These are phyloP conservation scores for Vitis hybrid DNA, from an alignment of 177 flowering plant species.

Conservation along the genomic window DNA sequence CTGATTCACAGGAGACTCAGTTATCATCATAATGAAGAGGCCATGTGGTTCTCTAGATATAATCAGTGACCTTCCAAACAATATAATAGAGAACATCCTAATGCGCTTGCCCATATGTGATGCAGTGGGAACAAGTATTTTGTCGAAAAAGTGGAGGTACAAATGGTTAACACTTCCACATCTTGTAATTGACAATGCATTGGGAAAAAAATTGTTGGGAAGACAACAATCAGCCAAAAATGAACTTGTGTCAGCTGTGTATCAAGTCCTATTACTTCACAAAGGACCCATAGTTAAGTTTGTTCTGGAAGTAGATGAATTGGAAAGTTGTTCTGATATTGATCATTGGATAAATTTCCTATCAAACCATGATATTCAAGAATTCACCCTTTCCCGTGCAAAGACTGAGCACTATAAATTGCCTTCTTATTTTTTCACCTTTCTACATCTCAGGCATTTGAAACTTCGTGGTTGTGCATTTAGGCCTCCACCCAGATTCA, in stretches of 20 bases:
- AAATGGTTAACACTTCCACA: slow-evolving; percentile 9
- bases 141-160: slow-evolving; percentile 20
- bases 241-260: background rate
- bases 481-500: slow-evolving; percentile 11
- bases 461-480: slow-evolving; percentile 4
- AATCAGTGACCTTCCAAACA: slow-evolving; percentile 11
- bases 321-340: slow-evolving; percentile 12
- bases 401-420: background rate
- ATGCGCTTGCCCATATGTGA: slow-evolving; percentile 11
- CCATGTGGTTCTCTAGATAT: no score
- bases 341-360: slow-evolving; percentile 13
- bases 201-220: no score
- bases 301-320: slow-evolving; percentile 4
- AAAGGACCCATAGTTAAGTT: slow-evolving; percentile 20
- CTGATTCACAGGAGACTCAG: no score
- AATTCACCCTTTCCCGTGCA: slow-evolving; percentile 7
- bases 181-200: slow-evolving; percentile 2
- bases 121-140: slow-evolving; percentile 16
- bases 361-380: slow-evolving; percentile 13
- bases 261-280: slow-evolving; percentile 14
- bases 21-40: no score
- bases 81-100: slow-evolving; percentile 11
- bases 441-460: slow-evolving; percentile 17
- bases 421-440: slow-evolving; percentile 7
- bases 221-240: no score